Conservation (phyloP, 2,329 filamentous ascomycete species). For the Magnaporthiopsis incrustans region DNA sequence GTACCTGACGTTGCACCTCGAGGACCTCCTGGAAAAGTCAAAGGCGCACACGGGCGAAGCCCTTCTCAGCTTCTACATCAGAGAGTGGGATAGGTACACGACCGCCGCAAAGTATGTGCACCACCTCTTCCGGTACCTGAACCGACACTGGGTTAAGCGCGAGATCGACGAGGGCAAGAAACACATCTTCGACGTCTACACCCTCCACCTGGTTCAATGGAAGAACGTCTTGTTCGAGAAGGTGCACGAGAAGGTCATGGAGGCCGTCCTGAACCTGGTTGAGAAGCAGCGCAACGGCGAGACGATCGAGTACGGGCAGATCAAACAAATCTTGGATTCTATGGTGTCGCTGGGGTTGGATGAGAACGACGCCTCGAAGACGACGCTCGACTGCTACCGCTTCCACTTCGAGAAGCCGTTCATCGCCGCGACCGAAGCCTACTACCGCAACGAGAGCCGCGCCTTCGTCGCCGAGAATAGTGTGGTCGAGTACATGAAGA, state of each 20-base stretch:
- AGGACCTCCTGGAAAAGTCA: conserved; percentile 62
- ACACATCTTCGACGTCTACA: conserved; percentile 96
- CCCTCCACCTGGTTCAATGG: conserved; percentile 92
- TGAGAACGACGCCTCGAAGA: conserved; percentile 86
- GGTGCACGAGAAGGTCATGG: conserved; percentile 86
- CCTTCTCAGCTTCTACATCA: conserved; percentile 85
- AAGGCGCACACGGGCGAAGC: conserved; percentile 82
- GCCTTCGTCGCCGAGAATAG: conserved; percentile 95
- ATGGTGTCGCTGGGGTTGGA: conserved; percentile 94
- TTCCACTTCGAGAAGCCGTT: conserved; percentile 90
- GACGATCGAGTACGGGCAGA: conserved; percentile 93
- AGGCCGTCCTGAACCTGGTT: conserved; percentile 85
- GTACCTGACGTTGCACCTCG: conserved; percentile 74
- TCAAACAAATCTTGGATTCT: conserved; percentile 94
- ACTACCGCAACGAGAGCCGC: conserved; percentile 88
- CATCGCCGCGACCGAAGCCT: conserved; percentile 71
- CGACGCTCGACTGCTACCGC: conserved; percentile 90
- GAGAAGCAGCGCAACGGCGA: conserved; percentile 97
- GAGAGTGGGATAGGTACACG: conserved; percentile 94
- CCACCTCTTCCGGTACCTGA: conserved; percentile 91
- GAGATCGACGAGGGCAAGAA: conserved; percentile 99
- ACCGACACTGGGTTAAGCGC: conserved; percentile 96
- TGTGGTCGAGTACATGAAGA: conserved; percentile 99
- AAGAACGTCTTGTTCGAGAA: conserved; percentile 80
- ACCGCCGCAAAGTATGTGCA: conserved; percentile 96